Conservation (phyloP, 2,329 filamentous ascomycete species). For the Teratosphaeria gauchensis region DNA sequence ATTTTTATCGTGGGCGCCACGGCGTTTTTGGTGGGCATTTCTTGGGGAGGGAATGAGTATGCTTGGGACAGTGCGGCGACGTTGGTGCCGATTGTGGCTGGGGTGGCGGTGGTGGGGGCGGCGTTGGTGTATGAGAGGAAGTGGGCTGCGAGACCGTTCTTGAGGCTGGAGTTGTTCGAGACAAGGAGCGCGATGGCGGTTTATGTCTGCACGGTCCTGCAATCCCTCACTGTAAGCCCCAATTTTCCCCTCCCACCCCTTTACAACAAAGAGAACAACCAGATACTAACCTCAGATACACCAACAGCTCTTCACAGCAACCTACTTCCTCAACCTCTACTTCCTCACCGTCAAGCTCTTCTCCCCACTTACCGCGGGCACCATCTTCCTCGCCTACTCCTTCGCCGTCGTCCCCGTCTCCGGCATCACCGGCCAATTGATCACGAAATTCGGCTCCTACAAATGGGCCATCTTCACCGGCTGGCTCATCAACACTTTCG, state of each 20-base stretch:
- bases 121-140: conserved; percentile 15
- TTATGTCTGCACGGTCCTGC: conserved; percentile 23
- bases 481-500: conserved; percentile 29
- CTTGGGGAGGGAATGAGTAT: conserved; percentile 28
- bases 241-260: background rate
- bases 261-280: too few relatives aligned
- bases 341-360: conserved; percentile 33
- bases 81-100: conserved; percentile 26
- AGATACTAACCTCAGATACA: too few relatives aligned
- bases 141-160: conserved; percentile 16
- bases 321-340: conserved; percentile 36
- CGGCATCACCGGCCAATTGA: conserved; percentile 16
- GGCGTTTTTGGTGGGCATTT: conserved; percentile 22
- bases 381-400: conserved; percentile 28
- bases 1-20: conserved; percentile 17
- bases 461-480: conserved; percentile 17
- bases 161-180: conserved; percentile 24
- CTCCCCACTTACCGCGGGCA: conserved; percentile 29
- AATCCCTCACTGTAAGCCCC: conserved; percentile 18
- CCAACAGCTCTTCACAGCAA: conserved; percentile 20
- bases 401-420: conserved; percentile 22
- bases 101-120: conserved; percentile 22
- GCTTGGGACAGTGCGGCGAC: conserved; percentile 28
- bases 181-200: conserved; percentile 19
- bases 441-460: conserved; percentile 24